These are phyloP conservation scores for Solanum chacoense DNA, from an alignment of 305 asterid species.

Conservation along the genomic window DNA sequence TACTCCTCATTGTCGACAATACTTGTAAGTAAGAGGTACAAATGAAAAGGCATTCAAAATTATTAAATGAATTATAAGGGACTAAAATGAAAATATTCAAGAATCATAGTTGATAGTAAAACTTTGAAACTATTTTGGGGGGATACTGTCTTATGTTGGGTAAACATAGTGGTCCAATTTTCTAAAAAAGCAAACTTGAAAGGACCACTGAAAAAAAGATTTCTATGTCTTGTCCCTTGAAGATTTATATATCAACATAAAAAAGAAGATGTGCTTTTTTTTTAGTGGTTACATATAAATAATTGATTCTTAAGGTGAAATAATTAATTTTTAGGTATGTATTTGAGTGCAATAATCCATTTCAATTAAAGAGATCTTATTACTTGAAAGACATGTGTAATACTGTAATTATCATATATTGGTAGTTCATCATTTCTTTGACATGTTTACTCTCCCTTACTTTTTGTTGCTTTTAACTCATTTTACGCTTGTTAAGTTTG, in stretches of 20 bases:
- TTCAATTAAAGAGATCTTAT: not conserved
- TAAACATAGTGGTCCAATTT: not conserved
- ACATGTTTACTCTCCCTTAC: not conserved
- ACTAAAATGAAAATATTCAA: not conserved
- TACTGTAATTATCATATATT: not conserved
- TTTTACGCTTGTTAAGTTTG: not conserved
- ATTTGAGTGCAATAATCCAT: not conserved
- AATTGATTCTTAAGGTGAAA: not conserved
- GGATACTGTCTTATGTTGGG: not conserved
- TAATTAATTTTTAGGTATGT: not conserved
- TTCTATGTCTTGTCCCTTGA: not conserved
- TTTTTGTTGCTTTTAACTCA: not conserved
- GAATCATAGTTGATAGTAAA: not conserved
- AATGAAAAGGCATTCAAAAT: not conserved
- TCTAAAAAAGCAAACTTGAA: not conserved
- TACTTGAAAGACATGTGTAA: not conserved
- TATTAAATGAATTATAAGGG: not conserved
- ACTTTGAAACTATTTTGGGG: not conserved
- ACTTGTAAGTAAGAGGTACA: not conserved
- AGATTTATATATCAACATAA: not conserved
- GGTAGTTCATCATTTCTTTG: not conserved
- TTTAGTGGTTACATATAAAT: not conserved
- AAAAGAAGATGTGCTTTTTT: not conserved
- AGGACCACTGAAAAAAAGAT: not conserved
- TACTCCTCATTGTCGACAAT: not conserved